A percentile compares a stretch with the other conserved stretches of the same genome.
phyloP scores from a whole-genome alignment of 768 basidiomycete species.

The Suillus clintonianus region DNA sequence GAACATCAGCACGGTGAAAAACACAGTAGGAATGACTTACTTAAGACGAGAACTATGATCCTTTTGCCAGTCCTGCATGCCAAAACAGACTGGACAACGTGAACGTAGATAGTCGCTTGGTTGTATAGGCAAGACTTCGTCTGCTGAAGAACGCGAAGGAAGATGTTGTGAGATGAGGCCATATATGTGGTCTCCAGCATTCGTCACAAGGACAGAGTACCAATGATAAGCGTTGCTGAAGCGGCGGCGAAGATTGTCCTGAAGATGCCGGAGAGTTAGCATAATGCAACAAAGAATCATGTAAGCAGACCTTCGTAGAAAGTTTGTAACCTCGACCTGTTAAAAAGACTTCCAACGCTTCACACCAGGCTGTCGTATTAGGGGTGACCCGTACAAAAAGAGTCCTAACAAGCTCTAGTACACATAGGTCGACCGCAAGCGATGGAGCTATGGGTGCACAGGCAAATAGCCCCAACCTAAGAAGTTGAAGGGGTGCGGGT shows the following conservation, averaged over 20 bases:
- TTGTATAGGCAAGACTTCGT: too few relatives aligned
- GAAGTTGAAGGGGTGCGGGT: background rate
- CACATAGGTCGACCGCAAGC: background rate
- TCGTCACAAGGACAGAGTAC: too few relatives aligned
- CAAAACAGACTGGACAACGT: background rate
- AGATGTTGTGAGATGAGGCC: too few relatives aligned
- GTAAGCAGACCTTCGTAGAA: too few relatives aligned
- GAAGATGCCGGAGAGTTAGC: background rate
- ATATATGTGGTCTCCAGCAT: too few relatives aligned
- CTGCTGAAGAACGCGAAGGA: too few relatives aligned
- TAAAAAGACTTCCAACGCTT: background rate
- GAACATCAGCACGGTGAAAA: background rate
- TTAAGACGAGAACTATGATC: background rate
- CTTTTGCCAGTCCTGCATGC: background rate
- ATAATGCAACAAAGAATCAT: background rate
- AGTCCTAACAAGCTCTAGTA: background rate
- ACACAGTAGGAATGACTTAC: background rate
- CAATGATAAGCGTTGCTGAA: background rate
- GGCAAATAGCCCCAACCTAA: background rate
- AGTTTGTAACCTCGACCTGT: background rate
- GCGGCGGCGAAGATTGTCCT: background rate
- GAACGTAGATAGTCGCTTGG: background rate
- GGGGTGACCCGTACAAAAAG: background rate
- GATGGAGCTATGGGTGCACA: background rate
- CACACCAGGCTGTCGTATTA: background rate